Percentiles rank a stretch among this genome's conserved stretches.
Evolutionary conservation across 805 yeast genomes (phyloP).

Genomic region (Candida koratica): DNA sequence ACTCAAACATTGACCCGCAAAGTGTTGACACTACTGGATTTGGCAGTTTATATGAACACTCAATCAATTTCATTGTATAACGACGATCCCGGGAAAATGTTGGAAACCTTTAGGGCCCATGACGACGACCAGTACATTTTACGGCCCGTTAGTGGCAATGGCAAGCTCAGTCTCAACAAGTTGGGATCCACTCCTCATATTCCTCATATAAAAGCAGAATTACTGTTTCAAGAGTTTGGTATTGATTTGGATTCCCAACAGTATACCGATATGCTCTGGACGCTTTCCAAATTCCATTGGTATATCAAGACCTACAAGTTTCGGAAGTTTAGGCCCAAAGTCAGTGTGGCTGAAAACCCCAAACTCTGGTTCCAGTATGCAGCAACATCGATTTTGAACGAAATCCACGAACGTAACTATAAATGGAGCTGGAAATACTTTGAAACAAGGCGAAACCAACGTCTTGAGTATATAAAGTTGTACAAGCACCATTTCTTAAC

Average conservation of each 20-base stretch:
- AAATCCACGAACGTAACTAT: slow-evolving; percentile 75
- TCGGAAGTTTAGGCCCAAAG: slow-evolving; percentile 63
- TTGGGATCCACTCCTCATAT: slow-evolving; percentile 60
- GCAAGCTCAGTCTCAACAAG: slow-evolving; percentile 78
- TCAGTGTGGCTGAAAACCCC: slow-evolving; percentile 58
- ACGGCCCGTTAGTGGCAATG: slow-evolving; percentile 86
- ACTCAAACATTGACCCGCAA: slow-evolving; percentile 68
- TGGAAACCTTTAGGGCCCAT: slow-evolving; percentile 36
- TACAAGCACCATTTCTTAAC: slow-evolving; percentile 62
- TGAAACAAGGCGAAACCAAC: slow-evolving; percentile 63
- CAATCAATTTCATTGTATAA: slow-evolving; percentile 47
- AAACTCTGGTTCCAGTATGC: slow-evolving; percentile 79
- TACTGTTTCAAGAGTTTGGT: slow-evolving; percentile 87
- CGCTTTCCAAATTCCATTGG: slow-evolving; percentile 79
- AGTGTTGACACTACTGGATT: slow-evolving; percentile 65
- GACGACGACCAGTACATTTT: slow-evolving; percentile 52
- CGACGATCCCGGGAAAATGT: slow-evolving; percentile 46
- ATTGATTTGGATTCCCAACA: slow-evolving; percentile 80
- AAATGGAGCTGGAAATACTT: slow-evolving; percentile 89
- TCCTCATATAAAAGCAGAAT: slow-evolving; percentile 70
- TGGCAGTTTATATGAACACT: slow-evolving; percentile 84
- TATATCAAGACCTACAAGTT: slow-evolving; percentile 72
- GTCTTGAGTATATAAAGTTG: slow-evolving; percentile 60
- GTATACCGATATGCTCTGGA: slow-evolving; percentile 74
- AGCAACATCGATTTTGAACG: slow-evolving; percentile 68